Evolutionary conservation across 2,329 filamentous ascomycete genomes (phyloP), one percentile per base, ranked within the genome.

Genomic region (Hysterium pulicare): DNA sequence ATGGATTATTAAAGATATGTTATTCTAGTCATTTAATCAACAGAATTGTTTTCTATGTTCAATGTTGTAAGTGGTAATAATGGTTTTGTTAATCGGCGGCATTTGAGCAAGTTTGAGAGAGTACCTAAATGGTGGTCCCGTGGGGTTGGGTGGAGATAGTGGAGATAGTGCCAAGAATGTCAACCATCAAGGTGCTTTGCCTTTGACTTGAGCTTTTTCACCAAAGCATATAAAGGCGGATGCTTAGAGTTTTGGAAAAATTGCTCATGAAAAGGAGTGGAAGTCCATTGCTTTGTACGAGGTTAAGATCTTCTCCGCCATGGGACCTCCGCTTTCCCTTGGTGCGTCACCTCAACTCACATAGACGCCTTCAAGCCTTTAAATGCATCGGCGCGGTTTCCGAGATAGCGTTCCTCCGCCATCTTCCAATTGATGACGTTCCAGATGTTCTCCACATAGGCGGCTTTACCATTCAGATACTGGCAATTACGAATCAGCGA

Each of bases 371-470:
- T 69, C 20, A 70, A 54, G 3, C 59, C 45, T 42, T 62, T 64
- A 50, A 69, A 69, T 2, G 61, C 63, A 50, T 70, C 67, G 9
- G 54, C 59, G 15, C 58, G 58, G 11, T 56, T 67, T 2, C 77
- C 76, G 2, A 67, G 53, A 63, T 79, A 87, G 22, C 85, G 75
- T 45, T 74, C 67, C 69, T 87, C 84, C 1, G 81, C 78, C 4
- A 76, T 82, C 68, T 83, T 80, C 86, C 86, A 90, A 70, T 88
- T 89, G 59, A 90, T 81, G 23, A 90, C 79, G 24, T 81, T 81
- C 86, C 85, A 90, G 54, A 89, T 86, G 48, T 85, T 85, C 47
- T 86, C 78, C 5, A 88, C 77, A 54, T 90, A 90, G 0, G 81
- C 80, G 1, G 82, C 83, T 67, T 89, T 88, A 46, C 82, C 81